phyloP scores from a whole-genome alignment of 2,329 filamentous ascomycete genomes.

The Pestalotiopsis sp. region DNA sequence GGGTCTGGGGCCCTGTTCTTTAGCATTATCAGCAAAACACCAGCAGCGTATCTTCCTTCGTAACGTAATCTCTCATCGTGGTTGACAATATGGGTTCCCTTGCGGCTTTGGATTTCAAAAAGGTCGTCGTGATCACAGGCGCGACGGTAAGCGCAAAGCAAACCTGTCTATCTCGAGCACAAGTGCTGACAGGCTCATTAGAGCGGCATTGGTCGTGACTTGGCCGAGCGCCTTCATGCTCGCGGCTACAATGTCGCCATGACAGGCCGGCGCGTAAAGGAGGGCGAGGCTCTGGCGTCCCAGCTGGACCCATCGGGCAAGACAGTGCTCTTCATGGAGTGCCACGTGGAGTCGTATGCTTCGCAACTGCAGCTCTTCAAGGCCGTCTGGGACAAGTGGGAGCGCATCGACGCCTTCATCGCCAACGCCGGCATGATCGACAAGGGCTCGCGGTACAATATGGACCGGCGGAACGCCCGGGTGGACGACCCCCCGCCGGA shows the following conservation, averaged over 20 bases:
- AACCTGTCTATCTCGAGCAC: not conserved
- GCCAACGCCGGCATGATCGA: conserved; percentile 19
- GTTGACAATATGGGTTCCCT: not conserved
- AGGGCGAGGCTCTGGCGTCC: not conserved
- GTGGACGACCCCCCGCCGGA: conserved; percentile 17
- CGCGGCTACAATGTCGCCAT: conserved; percentile 11
- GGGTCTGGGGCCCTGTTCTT: too few species aligned
- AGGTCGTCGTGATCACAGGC: not conserved
- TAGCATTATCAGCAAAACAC: not conserved
- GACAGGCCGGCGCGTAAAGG: conserved; percentile 3
- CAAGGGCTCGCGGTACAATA: conserved; percentile 15
- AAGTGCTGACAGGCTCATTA: not conserved
- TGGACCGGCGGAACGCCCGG: conserved; percentile 5
- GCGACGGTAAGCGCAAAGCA: not conserved
- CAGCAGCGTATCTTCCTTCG: not conserved
- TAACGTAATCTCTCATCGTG: not conserved
- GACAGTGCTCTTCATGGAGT: conserved; percentile 16
- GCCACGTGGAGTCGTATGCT: conserved; percentile 17
- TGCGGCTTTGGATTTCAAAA: not conserved
- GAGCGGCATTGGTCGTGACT: conserved; percentile 11
- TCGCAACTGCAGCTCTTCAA: conserved; percentile 15
- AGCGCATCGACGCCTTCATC: conserved; percentile 18
- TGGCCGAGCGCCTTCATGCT: conserved; percentile 7
- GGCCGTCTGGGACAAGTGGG: conserved; percentile 16
- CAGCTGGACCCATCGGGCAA: not conserved